These are phyloP conservation scores for Crithidia acanthocephali DNA, from an alignment of 208 protist genomes.

Conservation along the genomic window DNA sequence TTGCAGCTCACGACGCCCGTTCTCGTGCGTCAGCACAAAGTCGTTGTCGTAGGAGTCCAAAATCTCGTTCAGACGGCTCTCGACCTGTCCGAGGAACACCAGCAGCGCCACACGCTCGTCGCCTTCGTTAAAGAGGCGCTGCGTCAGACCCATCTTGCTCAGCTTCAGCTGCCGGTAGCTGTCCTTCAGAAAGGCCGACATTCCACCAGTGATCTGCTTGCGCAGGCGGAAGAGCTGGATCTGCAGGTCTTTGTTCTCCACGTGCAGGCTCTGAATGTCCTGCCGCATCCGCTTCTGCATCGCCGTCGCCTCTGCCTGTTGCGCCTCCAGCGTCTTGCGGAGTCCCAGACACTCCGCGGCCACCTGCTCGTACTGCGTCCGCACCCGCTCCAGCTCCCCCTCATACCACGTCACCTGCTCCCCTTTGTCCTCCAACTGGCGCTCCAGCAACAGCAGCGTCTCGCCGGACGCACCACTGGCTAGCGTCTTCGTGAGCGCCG, in stretches of 20 bases:
- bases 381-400: conserved; percentile 69
- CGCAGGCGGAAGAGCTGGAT: conserved; percentile 83
- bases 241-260: conserved; percentile 91
- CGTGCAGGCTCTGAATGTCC: conserved; percentile 63
- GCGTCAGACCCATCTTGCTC: conserved; percentile 75
- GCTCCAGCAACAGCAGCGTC: conserved; percentile 50
- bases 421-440: conserved; percentile 51
- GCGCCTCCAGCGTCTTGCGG: conserved; percentile 41
- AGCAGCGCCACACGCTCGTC: conserved; percentile 81
- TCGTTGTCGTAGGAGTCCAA: conserved; percentile 86
- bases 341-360: conserved; percentile 55
- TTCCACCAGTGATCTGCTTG: conserved; percentile 76
- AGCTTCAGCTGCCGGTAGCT: conserved; percentile 75
- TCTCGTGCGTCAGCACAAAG: conserved; percentile 52
- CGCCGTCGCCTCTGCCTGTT: conserved; percentile 26
- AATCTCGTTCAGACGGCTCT: conserved; percentile 84
- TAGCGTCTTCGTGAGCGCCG: conserved; percentile 55
- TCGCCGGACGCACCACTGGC: conserved; percentile 59
- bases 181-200: conserved; percentile 66
- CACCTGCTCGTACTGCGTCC: conserved; percentile 64
- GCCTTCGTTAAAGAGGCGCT: conserved; percentile 77
- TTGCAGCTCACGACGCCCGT: conserved; percentile 32
- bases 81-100: conserved; percentile 82
- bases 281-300: conserved; percentile 44
- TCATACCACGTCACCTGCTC: conserved; percentile 69